These are phyloP conservation scores for Sugiyamaella marilandica DNA, from an alignment of 805 yeast species.

Conservation along the genomic window DNA sequence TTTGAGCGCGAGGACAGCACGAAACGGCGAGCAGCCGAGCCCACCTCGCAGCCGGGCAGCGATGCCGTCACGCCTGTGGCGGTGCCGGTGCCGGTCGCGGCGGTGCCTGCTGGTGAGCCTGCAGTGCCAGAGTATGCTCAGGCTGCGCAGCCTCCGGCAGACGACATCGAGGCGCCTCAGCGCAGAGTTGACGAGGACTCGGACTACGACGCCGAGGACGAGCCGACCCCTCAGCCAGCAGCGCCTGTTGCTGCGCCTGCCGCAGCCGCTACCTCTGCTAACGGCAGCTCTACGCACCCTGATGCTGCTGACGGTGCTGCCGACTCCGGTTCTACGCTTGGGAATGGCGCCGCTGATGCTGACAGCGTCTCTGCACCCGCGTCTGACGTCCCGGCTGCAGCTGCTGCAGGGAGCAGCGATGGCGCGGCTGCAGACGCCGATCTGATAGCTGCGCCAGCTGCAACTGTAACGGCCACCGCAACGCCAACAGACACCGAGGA, in stretches of 20 bases:
- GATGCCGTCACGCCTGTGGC: neutral
- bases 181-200: conserved; percentile 43
- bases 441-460: neutral
- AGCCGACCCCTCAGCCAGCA: conserved; percentile 1
- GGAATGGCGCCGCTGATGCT: too few relatives aligned
- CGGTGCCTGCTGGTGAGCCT: neutral
- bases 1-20: neutral
- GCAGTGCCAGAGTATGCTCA: conserved; percentile 11
- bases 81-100: neutral
- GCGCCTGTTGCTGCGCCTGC: neutral
- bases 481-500: neutral
- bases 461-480: conserved; percentile 5
- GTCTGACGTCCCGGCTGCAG: neutral
- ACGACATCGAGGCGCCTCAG: conserved; percentile 25
- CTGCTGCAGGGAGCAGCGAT: neutral
- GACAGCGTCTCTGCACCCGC: too few relatives aligned
- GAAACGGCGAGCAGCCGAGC: conserved; percentile 2
- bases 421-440: neutral
- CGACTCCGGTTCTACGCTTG: neutral
- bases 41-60: neutral
- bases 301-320: neutral
- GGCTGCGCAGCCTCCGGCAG: conserved; percentile 6
- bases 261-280: neutral
- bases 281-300: neutral
- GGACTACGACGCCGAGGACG: conserved; percentile 39